Percentiles rank a stretch among this genome's conserved stretches.
Conservation (phyloP, 2,329 filamentous ascomycete species). For the Neofusicoccum sp. region DNA sequence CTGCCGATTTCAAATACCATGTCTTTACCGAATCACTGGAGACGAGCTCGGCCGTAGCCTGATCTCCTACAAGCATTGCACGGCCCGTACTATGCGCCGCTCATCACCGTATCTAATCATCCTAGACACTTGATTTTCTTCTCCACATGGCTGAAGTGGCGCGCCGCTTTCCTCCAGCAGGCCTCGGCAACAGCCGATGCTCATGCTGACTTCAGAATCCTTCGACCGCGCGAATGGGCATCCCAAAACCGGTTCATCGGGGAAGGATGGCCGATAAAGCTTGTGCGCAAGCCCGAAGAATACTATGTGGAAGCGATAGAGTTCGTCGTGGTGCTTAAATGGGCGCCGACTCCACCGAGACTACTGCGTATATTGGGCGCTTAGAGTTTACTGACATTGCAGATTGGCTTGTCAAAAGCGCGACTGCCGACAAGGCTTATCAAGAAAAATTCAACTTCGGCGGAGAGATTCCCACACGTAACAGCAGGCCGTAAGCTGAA, state of each 20-base stretch:
- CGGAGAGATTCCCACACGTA: no score
- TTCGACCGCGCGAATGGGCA: neutral
- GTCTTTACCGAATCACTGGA: neutral
- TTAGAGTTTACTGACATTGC: no score
- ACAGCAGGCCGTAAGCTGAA: no score
- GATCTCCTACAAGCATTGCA: no score
- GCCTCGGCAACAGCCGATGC: neutral
- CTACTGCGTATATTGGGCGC: no score
- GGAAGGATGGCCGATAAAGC: neutral
- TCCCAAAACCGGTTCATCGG: neutral
- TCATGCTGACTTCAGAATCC: neutral
- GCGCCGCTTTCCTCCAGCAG: neutral
- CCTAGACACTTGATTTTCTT: neutral
- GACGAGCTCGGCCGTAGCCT: neutral
- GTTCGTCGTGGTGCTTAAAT: neutral
- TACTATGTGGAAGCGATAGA: no score
- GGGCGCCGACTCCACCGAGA: neutral
- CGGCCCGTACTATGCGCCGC: neutral
- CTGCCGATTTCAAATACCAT: neutral
- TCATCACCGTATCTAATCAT: neutral
- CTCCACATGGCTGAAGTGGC: neutral
- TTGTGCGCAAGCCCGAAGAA: no score
- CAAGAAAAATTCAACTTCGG: no score
- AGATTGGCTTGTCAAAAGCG: no score
- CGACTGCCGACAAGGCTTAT: no score